Percentiles rank a stretch among this genome's conserved stretches.
These are phyloP conservation scores for Magnaporthales sp. DNA, from an alignment of 2,329 filamentous ascomycete genomes.

Conservation along the genomic window DNA sequence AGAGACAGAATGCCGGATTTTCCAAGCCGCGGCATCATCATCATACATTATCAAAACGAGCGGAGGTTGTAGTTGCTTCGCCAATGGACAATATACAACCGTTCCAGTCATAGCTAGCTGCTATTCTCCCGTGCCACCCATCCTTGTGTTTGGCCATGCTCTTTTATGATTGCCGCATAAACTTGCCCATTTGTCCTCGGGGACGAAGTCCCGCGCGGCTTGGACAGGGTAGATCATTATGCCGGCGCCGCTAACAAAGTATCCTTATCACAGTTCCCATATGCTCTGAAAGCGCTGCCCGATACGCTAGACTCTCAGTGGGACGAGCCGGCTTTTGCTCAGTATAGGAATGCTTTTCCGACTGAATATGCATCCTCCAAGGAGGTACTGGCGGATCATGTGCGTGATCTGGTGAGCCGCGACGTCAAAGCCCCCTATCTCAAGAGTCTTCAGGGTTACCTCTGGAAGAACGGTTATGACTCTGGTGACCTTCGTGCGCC, in stretches of 20 bases:
- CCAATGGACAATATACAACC: background rate
- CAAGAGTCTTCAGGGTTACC: slow-evolving; percentile 70
- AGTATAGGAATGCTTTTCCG: slow-evolving; percentile 65
- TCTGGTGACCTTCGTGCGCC: slow-evolving; percentile 62
- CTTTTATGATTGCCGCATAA: background rate
- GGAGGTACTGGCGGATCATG: slow-evolving; percentile 54
- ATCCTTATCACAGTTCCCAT: slow-evolving; percentile 56
- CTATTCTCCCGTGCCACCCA: background rate
- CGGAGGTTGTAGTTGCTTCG: background rate
- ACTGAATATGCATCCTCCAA: slow-evolving; percentile 50
- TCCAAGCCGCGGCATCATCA: background rate
- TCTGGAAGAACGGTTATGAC: slow-evolving; percentile 69
- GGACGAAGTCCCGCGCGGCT: background rate
- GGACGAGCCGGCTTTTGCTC: slow-evolving; percentile 54
- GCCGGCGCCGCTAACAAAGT: background rate
- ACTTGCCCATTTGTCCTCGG: background rate
- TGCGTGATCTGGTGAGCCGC: slow-evolving; percentile 58
- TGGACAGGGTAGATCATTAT: background rate
- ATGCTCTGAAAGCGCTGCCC: slow-evolving; percentile 60
- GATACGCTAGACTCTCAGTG: slow-evolving; percentile 56
- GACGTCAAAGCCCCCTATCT: slow-evolving; percentile 72
- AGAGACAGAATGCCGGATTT: background rate
- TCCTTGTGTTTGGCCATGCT: background rate
- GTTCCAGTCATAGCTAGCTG: background rate
- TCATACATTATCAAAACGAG: background rate